Evolutionary conservation across 2,329 filamentous ascomycete genomes (phyloP), one percentile per base, ranked within the genome.

Genomic region (Cryphonectria nitschkei): DNA sequence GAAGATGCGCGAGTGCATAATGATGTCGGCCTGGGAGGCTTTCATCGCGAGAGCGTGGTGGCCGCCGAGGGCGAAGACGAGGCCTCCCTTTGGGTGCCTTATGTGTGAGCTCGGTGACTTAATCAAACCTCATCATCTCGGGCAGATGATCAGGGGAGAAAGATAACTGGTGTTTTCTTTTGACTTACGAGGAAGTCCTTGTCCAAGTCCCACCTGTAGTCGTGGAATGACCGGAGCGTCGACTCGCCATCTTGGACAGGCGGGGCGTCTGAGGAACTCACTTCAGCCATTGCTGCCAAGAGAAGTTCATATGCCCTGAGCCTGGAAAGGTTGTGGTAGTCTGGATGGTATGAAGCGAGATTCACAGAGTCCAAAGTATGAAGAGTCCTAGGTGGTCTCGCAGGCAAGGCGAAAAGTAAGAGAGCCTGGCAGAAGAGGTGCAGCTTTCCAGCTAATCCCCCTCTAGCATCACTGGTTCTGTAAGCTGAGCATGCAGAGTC

Each of bases 1-100:
- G 81, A 91, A 93, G 79, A 83, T 79, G 11, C 72, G 67, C 60
- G 69, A 67, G 65, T 73, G 72, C 72, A 73, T 69, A 50, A 73
- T 67, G 63, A 73, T 72, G 46, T 73, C 71, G 16, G 73, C 73
- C 67, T 74, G 68, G 11, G 71, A 67, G 34, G 68, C 73, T 29
- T 67, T 74, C 41, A 65, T 65, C 3, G 72, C 64, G 19, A 73
- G 71, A 39, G 71, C 62, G 29, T 67, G 70, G 63, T 68, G 67
- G 56, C 71, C 71, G 46, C 71, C 73, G 14, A 70, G 58, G 60
- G 71, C 71, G n/a, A 71, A 65, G 29, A 73, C 69, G 61, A 73
- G 71, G 34, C 72, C 72, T 26, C 70, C 70, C 72, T 73, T 22
- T 9, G 14, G 2, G 14, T 41, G 46, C 62, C n/a, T 63, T 43